These are phyloP conservation scores for Hygrocybe coccinea DNA, from an alignment of 768 basidiomycete species.

Conservation along the genomic window DNA sequence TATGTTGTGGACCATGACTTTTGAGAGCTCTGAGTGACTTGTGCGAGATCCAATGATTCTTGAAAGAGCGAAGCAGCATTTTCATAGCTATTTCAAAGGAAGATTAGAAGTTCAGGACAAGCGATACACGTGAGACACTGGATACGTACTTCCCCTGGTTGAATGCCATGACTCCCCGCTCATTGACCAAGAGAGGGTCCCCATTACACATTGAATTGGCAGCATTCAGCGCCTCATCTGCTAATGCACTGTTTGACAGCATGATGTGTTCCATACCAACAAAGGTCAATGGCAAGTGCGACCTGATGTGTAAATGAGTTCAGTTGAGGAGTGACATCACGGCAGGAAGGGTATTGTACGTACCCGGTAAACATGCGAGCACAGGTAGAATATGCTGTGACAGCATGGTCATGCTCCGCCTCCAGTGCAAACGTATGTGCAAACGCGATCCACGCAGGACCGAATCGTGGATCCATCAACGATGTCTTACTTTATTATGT, in stretches of 20 bases:
- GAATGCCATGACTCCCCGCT: constrained; percentile 89
- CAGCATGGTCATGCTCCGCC: constrained; percentile 97
- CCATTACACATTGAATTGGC: constrained; percentile 76
- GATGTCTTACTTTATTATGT: constrained; percentile 74
- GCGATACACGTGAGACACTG: no score
- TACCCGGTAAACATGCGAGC: constrained; percentile 93
- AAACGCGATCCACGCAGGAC: constrained; percentile 96
- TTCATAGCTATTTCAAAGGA: constrained; percentile 50
- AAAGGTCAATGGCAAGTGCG: constrained; percentile 90
- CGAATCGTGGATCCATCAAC: constrained; percentile 93
- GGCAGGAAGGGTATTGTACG: constrained; percentile 15
- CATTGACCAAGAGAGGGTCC: constrained; percentile 88
- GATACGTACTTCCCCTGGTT: constrained; percentile 71
- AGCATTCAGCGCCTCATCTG: constrained; percentile 84
- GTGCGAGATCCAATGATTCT: constrained; percentile 72
- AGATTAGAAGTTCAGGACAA: neutral
- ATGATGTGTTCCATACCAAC: constrained; percentile 98
- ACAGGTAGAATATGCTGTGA: constrained; percentile 96
- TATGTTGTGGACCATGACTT: constrained; percentile 86
- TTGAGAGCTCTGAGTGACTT: constrained; percentile 80
- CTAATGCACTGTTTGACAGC: constrained; percentile 73
- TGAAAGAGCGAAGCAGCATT: constrained; percentile 67
- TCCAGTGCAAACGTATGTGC: constrained; percentile 96
- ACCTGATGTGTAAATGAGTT: constrained; percentile 36
- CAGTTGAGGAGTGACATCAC: neutral